Evolutionary conservation across 1,139 yeast genomes (phyloP).

Genomic region (Chernovozyma aurita): DNA sequence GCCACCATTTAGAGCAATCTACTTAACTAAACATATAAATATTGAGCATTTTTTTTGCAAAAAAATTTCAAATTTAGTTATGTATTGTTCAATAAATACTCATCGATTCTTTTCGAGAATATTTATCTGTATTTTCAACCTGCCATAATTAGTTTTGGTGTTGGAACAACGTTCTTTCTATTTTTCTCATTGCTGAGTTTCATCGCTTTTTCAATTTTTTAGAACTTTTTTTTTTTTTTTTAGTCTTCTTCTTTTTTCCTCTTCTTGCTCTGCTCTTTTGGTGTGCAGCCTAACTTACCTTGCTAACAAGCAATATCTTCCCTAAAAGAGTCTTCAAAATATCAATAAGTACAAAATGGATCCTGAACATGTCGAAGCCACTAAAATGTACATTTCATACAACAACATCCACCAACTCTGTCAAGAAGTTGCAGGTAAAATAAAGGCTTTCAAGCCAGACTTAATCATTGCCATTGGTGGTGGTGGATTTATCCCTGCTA

Average conservation of each 20-base stretch:
- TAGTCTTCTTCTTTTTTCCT: background rate
- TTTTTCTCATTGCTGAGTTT: too few species aligned
- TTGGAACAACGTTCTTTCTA: too few species aligned
- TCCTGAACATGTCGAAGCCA: conserved; percentile 29
- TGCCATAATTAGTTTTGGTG: too few species aligned
- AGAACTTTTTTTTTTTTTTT: too few species aligned
- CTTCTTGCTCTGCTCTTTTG: background rate
- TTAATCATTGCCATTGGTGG: conserved; percentile 89
- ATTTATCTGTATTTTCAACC: too few species aligned
- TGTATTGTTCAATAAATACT: too few species aligned
- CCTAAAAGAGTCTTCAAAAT: background rate
- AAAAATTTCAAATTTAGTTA: too few species aligned
- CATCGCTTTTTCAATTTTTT: too few species aligned
- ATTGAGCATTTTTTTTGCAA: too few species aligned
- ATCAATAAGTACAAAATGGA: conserved; percentile 21
- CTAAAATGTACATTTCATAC: conserved; percentile 81
- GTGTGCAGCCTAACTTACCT: background rate
- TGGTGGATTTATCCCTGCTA: conserved; percentile 95
- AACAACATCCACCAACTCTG: conserved; percentile 91
- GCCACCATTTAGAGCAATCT: too few species aligned
- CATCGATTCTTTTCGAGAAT: too few species aligned
- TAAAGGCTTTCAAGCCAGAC: conserved; percentile 74
- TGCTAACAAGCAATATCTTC: background rate
- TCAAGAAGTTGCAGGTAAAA: conserved; percentile 72
- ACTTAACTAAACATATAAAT: too few species aligned